Conservation (phyloP, 1,284 basidiomycete genomes). For the Leccinum griseonigrum region DNA sequence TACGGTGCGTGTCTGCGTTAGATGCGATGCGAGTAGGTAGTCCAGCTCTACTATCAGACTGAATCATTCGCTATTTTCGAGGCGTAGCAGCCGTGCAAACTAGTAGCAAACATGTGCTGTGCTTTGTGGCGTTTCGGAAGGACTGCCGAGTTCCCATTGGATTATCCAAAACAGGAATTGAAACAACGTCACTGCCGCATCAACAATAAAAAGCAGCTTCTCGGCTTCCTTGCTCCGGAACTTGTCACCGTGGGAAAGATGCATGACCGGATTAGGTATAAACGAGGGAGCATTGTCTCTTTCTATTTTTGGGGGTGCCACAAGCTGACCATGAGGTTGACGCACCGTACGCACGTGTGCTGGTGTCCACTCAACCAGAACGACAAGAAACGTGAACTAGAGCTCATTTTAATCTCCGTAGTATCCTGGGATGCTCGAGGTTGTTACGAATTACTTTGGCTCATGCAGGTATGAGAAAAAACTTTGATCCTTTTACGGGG, state of each 20-base stretch:
- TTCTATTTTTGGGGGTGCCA: constrained; percentile 4
- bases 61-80: neutral
- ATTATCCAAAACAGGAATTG: constrained; percentile 1
- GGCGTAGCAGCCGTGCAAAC: neutral
- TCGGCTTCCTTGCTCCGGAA: constrained; percentile 21
- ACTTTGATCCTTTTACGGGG: constrained; percentile 1
- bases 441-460: neutral
- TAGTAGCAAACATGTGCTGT: constrained; percentile 2
- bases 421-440: neutral
- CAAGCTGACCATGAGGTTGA: constrained; percentile 14
- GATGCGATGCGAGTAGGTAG: neutral
- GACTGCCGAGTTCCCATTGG: constrained; percentile 8
- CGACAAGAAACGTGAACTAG: neutral
- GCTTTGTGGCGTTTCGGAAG: constrained; percentile 28
- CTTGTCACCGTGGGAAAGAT: constrained; percentile 15
- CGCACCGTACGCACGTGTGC: constrained; percentile 14
- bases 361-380: neutral
- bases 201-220: constrained; percentile 25
- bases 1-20: neutral
- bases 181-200: constrained; percentile 9
- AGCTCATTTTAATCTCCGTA: neutral
- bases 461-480: constrained; percentile 6
- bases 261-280: constrained; percentile 12
- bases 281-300: constrained; percentile 3
- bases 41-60: neutral